These are phyloP conservation scores for Benincasa hispida DNA, from an alignment of 306 rosid species.

Conservation along the genomic window DNA sequence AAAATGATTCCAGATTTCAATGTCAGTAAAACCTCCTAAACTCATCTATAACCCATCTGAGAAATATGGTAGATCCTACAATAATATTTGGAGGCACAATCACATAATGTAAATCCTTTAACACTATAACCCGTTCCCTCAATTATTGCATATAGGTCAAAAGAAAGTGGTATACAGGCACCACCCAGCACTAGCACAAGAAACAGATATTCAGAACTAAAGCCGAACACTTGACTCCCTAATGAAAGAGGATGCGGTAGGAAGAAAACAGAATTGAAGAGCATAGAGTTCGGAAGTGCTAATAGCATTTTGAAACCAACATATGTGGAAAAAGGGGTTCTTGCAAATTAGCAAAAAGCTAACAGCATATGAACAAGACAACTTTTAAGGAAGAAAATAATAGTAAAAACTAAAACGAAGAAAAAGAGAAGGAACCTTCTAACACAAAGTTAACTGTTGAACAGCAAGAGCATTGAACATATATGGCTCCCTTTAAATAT, in stretches of 20 bases:
- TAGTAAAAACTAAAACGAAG: neutral
- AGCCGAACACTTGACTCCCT: neutral
- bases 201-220: neutral
- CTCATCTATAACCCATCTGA: neutral
- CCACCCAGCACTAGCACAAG: neutral
- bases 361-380: neutral
- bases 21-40: neutral
- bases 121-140: neutral
- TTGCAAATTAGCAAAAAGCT: neutral
- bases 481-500: constrained; percentile 55
- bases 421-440: constrained; percentile 39
- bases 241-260: neutral
- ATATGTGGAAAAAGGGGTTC: neutral
- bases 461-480: constrained; percentile 78
- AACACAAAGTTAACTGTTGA: constrained; percentile 65
- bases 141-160: neutral
- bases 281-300: neutral
- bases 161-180: neutral
- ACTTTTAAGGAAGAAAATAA: neutral
- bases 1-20: neutral
- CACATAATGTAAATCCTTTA: neutral
- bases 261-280: neutral
- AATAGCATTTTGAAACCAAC: neutral
- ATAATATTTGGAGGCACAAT: neutral
- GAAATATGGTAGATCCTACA: neutral